These are phyloP conservation scores for Ceratocystis huliohia DNA, from an alignment of 2,329 filamentous ascomycete species.

Conservation along the genomic window DNA sequence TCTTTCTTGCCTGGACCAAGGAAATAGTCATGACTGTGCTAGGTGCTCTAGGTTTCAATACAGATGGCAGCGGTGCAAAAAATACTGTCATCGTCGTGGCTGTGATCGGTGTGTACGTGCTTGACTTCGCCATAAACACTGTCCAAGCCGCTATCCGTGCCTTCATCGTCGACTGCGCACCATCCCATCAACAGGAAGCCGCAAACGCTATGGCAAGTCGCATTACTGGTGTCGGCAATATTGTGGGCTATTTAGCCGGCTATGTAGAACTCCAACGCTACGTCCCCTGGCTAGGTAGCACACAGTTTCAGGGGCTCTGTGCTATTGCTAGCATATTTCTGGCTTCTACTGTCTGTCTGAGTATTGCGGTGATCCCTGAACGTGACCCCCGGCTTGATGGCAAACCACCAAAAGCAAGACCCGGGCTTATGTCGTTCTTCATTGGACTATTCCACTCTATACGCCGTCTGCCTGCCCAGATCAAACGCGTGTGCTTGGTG, in stretches of 20 bases:
- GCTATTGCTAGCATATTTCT: constrained; percentile 69
- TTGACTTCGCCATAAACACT: constrained; percentile 94
- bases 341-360: constrained; percentile 55
- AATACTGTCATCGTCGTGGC: constrained; percentile 61
- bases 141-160: constrained; percentile 86
- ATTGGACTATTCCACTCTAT: constrained; percentile 63
- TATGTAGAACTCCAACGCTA: constrained; percentile 65
- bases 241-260: constrained; percentile 77
- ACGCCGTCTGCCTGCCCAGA: constrained; percentile 65
- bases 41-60: constrained; percentile 55
- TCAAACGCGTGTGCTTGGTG: constrained; percentile 66
- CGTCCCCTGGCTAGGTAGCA: constrained; percentile 69
- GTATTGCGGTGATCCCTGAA: constrained; percentile 57
- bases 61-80: constrained; percentile 51
- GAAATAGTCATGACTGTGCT: constrained; percentile 59
- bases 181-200: constrained; percentile 81
- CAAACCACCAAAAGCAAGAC: constrained; percentile 35
- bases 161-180: constrained; percentile 87
- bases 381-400: constrained; percentile 50
- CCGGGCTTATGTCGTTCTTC: constrained; percentile 68
- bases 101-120: constrained; percentile 73
- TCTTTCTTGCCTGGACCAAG: constrained; percentile 60
- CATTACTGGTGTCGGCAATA: constrained; percentile 76
- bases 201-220: constrained; percentile 92
- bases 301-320: constrained; percentile 87